These are phyloP conservation scores for Termitomyces sp. DNA, from an alignment of 768 basidiomycete species.

Conservation along the genomic window DNA sequence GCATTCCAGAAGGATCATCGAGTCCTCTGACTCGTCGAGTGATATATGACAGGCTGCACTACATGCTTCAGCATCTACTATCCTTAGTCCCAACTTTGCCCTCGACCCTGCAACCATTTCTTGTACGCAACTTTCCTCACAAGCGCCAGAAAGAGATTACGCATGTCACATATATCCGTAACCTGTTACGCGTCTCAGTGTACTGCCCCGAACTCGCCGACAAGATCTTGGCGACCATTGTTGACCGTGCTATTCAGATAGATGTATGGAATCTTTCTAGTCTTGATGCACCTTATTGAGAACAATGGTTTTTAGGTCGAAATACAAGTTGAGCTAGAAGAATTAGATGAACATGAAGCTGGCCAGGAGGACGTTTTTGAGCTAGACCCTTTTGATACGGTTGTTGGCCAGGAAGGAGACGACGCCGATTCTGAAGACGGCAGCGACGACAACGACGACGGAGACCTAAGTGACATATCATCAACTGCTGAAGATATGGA, in stretches of 20 bases:
- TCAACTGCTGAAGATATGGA: conserved; percentile 60
- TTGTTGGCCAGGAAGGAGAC: conserved; percentile 71
- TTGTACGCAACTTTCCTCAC: conserved; percentile 86
- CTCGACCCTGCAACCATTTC: conserved; percentile 79
- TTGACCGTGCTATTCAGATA: conserved; percentile 94
- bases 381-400: conserved; percentile 82
- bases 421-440: conserved; percentile 56
- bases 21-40: conserved; percentile 74
- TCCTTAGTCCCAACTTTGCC: conserved; percentile 90
- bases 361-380: conserved; percentile 62
- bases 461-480: conserved; percentile 66
- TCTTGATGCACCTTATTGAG: neutral
- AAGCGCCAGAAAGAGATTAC: conserved; percentile 79
- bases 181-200: conserved; percentile 73
- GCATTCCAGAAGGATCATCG: conserved; percentile 59
- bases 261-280: conserved; percentile 55
- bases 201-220: conserved; percentile 90
- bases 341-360: conserved; percentile 70
- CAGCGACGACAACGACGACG: conserved; percentile 39
- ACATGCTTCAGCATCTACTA: conserved; percentile 82
- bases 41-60: conserved; percentile 84
- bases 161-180: conserved; percentile 89
- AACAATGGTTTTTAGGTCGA: conserved; percentile 72
- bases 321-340: conserved; percentile 94
- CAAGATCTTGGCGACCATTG: conserved; percentile 77